Evolutionary conservation across 495 filamentous ascomycete species (phyloP), one percentile per base, ranked within the genome.

Genomic region (Halenospora varia): DNA sequence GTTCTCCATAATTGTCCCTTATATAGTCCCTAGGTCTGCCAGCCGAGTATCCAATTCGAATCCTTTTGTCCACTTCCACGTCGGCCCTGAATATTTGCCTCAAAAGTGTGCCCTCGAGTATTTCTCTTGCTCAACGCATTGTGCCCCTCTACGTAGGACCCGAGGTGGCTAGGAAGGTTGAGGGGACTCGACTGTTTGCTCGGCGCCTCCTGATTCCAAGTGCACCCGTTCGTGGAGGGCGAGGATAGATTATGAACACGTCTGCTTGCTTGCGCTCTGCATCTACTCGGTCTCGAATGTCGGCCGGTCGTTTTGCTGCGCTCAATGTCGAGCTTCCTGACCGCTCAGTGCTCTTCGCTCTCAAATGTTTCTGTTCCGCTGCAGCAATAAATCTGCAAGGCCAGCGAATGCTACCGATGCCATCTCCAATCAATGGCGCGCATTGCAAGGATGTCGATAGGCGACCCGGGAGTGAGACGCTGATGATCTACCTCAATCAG

Each of bases 1-100:
- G 41, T 35, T 40, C 51, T 51, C 51, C 59, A 56, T 57, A 26
- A n/a, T 47, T 25, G 13, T 9, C 9, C 15, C 50, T 54, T n/a
- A 9, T 13, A 3, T 3, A 8, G 10, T 25, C 10, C 10, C 23
- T 3, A 49, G 10, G 22, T 19, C 15, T 17, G 42, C 19, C 19
- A 9, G n/a, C 4, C 42, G 15, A n/a, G 4, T 17, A 8, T 46
- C 42, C 42, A 46, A 46, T 41, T 20, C 18, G n/a, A 46, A 46
- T 20, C 42, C 13, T 17, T 8, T 49, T 23, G 24, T 48, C 18
- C 22, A 54, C 50, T 23, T 45, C 48, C 48, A 20, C 44, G n/a
- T 20, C 44, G 45, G 23, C 19, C 47, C 47, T 24, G 19, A 9
- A 10, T 25, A 13, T 49, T 35, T 40, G 25, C 26, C 26, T 40